Percentiles rank a stretch among this genome's conserved stretches.
phyloP scores from a whole-genome alignment of 1,139 yeast genomes.

The Ashbya aceris region DNA sequence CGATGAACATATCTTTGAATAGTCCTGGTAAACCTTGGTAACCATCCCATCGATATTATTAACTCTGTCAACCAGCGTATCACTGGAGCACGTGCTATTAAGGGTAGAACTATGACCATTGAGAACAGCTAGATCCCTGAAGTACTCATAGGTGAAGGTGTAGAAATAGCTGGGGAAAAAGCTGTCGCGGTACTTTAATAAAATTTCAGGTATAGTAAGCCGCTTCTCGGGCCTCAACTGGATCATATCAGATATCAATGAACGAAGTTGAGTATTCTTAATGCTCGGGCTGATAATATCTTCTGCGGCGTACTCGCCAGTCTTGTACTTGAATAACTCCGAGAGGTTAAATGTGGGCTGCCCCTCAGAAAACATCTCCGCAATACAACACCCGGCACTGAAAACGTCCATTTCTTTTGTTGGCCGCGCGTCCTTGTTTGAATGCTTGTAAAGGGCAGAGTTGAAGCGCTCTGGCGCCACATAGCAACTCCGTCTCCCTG shows the following conservation, averaged over 20 bases:
- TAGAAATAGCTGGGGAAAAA: conserved; percentile 70
- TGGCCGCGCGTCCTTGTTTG: conserved; percentile 35
- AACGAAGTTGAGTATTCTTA: conserved; percentile 41
- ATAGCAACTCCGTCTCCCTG: conserved; percentile 79
- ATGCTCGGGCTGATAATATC: conserved; percentile 37
- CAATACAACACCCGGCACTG: conserved; percentile 83
- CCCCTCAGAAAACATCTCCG: conserved; percentile 82
- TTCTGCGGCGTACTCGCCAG: conserved; percentile 57
- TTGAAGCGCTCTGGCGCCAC: conserved; percentile 88
- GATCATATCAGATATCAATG: conserved; percentile 55
- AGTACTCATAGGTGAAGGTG: conserved; percentile 58
- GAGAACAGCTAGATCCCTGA: conserved; percentile 35
- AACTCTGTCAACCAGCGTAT: conserved; percentile 27
- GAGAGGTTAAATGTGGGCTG: conserved; percentile 78
- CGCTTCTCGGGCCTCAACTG: conserved; percentile 53
- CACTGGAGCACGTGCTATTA: conserved; percentile 17
- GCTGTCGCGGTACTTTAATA: conserved; percentile 40
- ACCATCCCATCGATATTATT: conserved; percentile 52
- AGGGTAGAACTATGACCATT: conserved; percentile 25
- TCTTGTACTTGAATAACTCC: conserved; percentile 74
- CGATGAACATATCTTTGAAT: conserved; percentile 41
- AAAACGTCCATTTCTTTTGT: conserved; percentile 78
- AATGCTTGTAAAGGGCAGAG: conserved; percentile 20
- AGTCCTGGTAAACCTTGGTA: conserved; percentile 48
- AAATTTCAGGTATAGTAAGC: conserved; percentile 43